Base-by-base conservation (phyloP, 2,329 filamentous ascomycete genomes). In the Lecanosticta acicola region DNA sequence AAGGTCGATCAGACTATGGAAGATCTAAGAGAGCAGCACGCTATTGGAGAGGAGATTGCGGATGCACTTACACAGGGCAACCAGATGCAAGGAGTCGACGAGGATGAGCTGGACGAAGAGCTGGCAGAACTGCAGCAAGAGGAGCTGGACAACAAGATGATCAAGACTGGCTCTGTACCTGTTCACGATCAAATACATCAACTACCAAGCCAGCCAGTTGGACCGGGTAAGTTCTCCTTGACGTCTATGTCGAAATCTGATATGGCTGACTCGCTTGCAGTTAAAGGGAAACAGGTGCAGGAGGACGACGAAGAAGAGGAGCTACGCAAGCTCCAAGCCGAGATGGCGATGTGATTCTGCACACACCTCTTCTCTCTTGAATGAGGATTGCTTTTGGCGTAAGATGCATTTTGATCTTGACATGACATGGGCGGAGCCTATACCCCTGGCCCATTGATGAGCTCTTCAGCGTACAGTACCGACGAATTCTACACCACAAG, bases 1-100 rank as follows among this genome's bases (percentile, higher is more conserved):
- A 93, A 94, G 71, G 91, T 98, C 53, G 91, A 97, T 68, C 79
- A 87, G 67, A 91, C 87, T 43, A 96, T 97, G 91, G 91, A 95
- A 64, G 80, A 84, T 67, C 77, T 98, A 53, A 81, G 87, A 59
- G 91, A 97, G 68, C 89, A 95, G 68, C 93, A 95, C 69, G 84
- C 81, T 45, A 83, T 97, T 67, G 91, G 87, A 73, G 84, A 96
- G 67, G 91, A 98, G 66, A 96, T 98, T 63, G 84, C 84, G 62
- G 80, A 81, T 58, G 89, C 86, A 34, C 93, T 98, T 60, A 87
- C 86, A 20, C 64, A 81, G 69, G 70, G 81, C 79, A 66, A 78
- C 73, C 54, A 72, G 82, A 55, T 80, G 76, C 66, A 83, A 84
- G 62, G 75, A 76, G 72, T 93, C 60, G 91, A 97, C 73, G 93